phyloP scores from a whole-genome alignment of 768 basidiomycete genomes.

The Lanmaoa pseudosensibilis region DNA sequence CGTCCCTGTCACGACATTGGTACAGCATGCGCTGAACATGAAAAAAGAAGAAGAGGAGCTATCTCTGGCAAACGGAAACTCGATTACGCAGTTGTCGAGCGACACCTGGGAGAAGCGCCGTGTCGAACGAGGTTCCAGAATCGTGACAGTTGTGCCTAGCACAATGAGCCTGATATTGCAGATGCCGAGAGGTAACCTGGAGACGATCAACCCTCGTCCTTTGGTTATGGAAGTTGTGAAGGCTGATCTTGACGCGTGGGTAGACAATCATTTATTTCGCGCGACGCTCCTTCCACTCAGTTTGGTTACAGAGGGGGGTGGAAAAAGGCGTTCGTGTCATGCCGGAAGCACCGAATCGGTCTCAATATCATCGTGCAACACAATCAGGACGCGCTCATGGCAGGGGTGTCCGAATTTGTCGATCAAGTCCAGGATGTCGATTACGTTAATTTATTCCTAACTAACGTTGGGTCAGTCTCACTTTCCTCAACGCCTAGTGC shows the following conservation, averaged over 20 bases:
- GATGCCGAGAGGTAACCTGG: constrained; percentile 97
- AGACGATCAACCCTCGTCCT: constrained; percentile 92
- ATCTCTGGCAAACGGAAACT: constrained; percentile 28
- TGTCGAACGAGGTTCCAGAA: constrained; percentile 86
- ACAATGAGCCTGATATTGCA: constrained; percentile 89
- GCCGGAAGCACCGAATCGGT: constrained; percentile 92
- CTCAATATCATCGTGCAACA: constrained; percentile 87
- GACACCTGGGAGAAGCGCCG: constrained; percentile 68
- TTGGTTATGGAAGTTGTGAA: constrained; percentile 85
- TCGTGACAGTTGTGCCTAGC: constrained; percentile 85
- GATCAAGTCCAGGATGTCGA: constrained; percentile 89
- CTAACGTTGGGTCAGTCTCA: constrained; percentile 68
- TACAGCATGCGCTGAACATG: constrained; percentile 17
- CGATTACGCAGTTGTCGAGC: constrained; percentile 3
- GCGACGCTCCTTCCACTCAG: not conserved
- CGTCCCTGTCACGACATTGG: constrained; percentile 41
- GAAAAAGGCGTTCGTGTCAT: constrained; percentile 85
- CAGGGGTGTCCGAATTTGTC: constrained; percentile 63
- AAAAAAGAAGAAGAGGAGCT: constrained; percentile 12
- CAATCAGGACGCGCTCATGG: constrained; percentile 64
- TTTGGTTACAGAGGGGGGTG: constrained; percentile 59
- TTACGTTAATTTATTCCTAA: constrained; percentile 89
- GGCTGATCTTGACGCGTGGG: constrained; percentile 65
- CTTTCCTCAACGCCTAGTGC: not conserved
- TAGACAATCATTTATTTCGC: not conserved